Conservation (phyloP, 768 basidiomycete species). For the Pleurotus djamor region DNA sequence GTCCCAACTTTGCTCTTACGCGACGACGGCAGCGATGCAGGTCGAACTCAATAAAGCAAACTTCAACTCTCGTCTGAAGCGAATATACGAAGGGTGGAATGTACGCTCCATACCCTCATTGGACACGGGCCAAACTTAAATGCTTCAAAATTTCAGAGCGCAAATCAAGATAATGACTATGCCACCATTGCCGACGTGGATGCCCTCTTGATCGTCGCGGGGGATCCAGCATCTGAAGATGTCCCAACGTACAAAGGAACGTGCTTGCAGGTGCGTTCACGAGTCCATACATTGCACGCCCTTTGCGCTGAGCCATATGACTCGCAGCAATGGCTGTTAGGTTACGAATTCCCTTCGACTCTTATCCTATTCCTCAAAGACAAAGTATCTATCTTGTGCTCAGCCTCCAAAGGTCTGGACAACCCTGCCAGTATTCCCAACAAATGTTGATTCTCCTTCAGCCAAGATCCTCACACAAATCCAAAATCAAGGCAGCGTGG, state of each 20-base stretch:
- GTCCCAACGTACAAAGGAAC: constrained; percentile 90
- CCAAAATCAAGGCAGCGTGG: constrained; percentile 46
- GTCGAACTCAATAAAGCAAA: constrained; percentile 70
- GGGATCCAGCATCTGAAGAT: constrained; percentile 82
- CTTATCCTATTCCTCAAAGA: constrained; percentile 80
- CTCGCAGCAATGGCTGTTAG: constrained; percentile 88
- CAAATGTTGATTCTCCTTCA: constrained; percentile 24
- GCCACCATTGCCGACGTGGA: constrained; percentile 66
- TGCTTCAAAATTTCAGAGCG: constrained; percentile 40
- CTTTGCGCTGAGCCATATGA: neutral
- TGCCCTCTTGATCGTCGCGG: constrained; percentile 69
- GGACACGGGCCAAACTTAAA: constrained; percentile 7
- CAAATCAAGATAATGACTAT: constrained; percentile 69
- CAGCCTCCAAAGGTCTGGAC: constrained; percentile 79
- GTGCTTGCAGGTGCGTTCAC: constrained; percentile 75
- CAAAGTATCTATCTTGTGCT: constrained; percentile 78
- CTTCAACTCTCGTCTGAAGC: constrained; percentile 56
- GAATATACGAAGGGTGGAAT: constrained; percentile 61
- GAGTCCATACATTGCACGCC: constrained; percentile 11
- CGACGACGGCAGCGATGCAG: constrained; percentile 38
- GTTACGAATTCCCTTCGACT: constrained; percentile 97
- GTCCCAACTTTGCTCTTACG: neutral
- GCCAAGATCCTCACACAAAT: constrained; percentile 88
- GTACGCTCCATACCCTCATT: constrained; percentile 33
- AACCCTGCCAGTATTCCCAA: constrained; percentile 1